Percentiles rank a stretch among this genome's conserved stretches.
phyloP scores from a whole-genome alignment of 768 basidiomycete genomes.

The Leccinellum luteum region DNA sequence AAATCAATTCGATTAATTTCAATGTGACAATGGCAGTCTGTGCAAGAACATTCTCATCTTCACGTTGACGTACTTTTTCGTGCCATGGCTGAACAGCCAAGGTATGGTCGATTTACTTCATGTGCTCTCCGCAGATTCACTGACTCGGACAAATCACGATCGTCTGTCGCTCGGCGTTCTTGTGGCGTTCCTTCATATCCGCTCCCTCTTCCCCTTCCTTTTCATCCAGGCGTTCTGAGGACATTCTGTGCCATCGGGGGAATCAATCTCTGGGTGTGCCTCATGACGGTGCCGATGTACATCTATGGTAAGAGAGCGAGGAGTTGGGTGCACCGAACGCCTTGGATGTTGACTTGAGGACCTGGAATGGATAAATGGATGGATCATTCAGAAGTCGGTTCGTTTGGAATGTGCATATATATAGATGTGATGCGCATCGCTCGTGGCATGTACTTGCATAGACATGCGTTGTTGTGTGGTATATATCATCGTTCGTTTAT shows the following conservation, averaged over 20 bases:
- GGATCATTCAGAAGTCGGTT: too few relatives aligned
- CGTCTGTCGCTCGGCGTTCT: neutral
- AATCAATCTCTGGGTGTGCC: neutral
- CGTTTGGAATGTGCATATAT: too few relatives aligned
- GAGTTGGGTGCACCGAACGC: neutral
- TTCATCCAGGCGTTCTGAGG: neutral
- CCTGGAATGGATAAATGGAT: neutral
- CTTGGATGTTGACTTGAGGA: neutral
- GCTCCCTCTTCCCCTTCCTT: neutral
- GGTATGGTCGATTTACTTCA: neutral
- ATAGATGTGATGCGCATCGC: too few relatives aligned
- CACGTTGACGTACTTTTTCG: neutral
- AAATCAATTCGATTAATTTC: neutral
- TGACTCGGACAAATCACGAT: neutral
- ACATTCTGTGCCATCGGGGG: neutral
- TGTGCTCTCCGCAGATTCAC: neutral
- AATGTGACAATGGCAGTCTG: neutral
- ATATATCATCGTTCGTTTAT: too few relatives aligned
- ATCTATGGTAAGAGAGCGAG: neutral
- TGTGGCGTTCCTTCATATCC: neutral
- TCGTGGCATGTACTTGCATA: too few relatives aligned
- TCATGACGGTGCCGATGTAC: slow-evolving; percentile 1
- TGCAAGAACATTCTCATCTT: neutral
- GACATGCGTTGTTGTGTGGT: too few relatives aligned
- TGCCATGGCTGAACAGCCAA: neutral